These are phyloP conservation scores for Leccinellum luteum DNA, from an alignment of 768 basidiomycete species.

Conservation along the genomic window DNA sequence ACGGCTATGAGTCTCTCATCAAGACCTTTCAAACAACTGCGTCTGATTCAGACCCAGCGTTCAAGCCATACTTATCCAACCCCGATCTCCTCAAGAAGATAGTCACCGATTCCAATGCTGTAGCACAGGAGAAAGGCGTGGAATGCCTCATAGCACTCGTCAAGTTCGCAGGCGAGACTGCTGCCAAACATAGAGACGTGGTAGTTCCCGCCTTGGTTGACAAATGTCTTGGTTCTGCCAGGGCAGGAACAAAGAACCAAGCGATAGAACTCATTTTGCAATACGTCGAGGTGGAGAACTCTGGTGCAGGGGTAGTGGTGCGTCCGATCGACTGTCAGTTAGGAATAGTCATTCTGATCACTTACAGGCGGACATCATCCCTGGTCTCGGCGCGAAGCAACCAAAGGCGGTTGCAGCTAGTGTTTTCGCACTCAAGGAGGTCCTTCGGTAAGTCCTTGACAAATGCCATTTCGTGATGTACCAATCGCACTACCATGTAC, in stretches of 20 bases:
- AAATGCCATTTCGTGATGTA: background rate
- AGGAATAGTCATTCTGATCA: slow-evolving; percentile 24
- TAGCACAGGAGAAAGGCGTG: slow-evolving; percentile 96
- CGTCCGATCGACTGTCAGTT: slow-evolving; percentile 38
- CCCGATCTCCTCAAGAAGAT: slow-evolving; percentile 82
- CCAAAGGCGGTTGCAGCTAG: slow-evolving; percentile 89
- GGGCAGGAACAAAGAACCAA: slow-evolving; percentile 87
- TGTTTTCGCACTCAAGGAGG: slow-evolving; percentile 75
- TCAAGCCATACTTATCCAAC: slow-evolving; percentile 83
- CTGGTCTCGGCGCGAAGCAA: slow-evolving; percentile 87
- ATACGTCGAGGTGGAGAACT: slow-evolving; percentile 93
- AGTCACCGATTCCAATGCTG: slow-evolving; percentile 88
- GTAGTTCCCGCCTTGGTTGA: slow-evolving; percentile 93
- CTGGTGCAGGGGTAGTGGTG: slow-evolving; percentile 84
- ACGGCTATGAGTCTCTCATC: slow-evolving; percentile 85
- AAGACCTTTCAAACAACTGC: slow-evolving; percentile 85
- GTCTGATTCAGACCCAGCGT: slow-evolving; percentile 91
- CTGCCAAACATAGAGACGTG: slow-evolving; percentile 73
- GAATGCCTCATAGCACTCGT: slow-evolving; percentile 85
- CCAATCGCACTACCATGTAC: slow-evolving; percentile 1
- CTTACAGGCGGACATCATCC: slow-evolving; percentile 69
- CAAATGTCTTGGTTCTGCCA: slow-evolving; percentile 89
- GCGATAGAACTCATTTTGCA: slow-evolving; percentile 83
- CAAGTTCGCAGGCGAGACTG: slow-evolving; percentile 88
- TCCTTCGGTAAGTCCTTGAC: slow-evolving; percentile 61